A percentile compares a stretch with the other conserved stretches of the same genome.
phyloP scores from a whole-genome alignment of 2,329 filamentous ascomycete species.

The Talaromyces rugulosus region DNA sequence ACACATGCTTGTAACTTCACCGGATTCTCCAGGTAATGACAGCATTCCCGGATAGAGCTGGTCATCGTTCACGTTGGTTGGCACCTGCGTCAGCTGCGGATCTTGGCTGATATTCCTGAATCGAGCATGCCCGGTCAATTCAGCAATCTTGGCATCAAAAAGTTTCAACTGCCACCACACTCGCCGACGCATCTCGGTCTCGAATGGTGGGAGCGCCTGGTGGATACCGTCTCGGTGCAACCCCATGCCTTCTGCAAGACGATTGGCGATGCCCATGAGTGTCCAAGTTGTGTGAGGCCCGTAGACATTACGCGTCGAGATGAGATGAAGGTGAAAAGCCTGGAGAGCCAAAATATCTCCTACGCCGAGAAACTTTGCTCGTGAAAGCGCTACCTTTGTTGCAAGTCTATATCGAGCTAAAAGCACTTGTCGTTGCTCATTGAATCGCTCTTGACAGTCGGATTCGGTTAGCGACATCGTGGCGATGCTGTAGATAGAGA shows the following conservation, averaged over 20 bases:
- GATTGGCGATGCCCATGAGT: conserved; percentile 65
- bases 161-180: conserved; percentile 76
- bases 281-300: background rate
- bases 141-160: conserved; percentile 68
- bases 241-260: conserved; percentile 73
- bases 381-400: conserved; percentile 21
- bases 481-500: conserved; percentile 24
- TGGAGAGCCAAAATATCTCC: conserved; percentile 24
- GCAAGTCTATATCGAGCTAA: conserved; percentile 18
- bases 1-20: conserved; percentile 16
- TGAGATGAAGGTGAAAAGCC: conserved; percentile 25
- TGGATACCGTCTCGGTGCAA: conserved; percentile 67
- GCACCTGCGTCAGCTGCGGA: conserved; percentile 64
- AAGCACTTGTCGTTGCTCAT: conserved; percentile 16
- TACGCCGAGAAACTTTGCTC: conserved; percentile 23
- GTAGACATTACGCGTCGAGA: conserved; percentile 5
- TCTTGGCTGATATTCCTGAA: conserved; percentile 65
- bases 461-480: conserved; percentile 21
- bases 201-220: conserved; percentile 59
- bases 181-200: conserved; percentile 66
- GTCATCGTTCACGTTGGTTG: conserved; percentile 38
- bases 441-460: conserved; percentile 19
- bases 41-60: conserved; percentile 15
- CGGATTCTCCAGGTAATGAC: conserved; percentile 12
- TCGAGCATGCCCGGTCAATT: conserved; percentile 63